phyloP scores from a whole-genome alignment of 1,139 yeast species.

The Hanseniaspora gamundiae region DNA sequence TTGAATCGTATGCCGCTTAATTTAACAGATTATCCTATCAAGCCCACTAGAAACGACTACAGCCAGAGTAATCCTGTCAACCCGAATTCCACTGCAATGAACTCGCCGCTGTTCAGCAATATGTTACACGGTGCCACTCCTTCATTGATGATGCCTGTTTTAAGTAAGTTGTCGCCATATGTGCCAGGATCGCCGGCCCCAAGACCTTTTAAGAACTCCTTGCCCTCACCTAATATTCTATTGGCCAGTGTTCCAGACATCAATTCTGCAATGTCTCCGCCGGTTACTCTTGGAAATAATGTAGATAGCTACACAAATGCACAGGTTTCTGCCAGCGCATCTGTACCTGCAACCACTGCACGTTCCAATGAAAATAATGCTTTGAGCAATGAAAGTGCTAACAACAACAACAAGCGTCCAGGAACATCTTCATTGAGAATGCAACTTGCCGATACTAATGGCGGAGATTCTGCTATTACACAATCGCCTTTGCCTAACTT shows the following conservation, averaged over 20 bases:
- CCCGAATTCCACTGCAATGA: background rate
- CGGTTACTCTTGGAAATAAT: background rate
- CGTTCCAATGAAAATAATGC: background rate
- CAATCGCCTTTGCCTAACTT: background rate
- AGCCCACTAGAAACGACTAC: too few species aligned
- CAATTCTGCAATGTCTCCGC: background rate
- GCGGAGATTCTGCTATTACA: too few species aligned
- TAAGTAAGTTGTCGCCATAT: background rate
- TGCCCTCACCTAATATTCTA: background rate
- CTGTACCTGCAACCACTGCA: too few species aligned
- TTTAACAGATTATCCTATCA: too few species aligned
- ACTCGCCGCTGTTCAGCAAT: background rate
- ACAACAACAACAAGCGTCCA: background rate
- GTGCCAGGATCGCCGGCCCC: constrained; percentile 1
- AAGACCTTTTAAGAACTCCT: background rate
- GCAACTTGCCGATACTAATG: background rate
- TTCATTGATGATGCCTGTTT: background rate
- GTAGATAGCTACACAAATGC: background rate
- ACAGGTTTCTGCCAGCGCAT: too few species aligned
- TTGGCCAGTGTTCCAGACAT: background rate
- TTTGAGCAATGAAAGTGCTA: background rate
- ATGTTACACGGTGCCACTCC: background rate
- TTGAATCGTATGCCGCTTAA: too few species aligned
- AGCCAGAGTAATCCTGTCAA: background rate
- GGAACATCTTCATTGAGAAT: background rate